Evolutionary conservation across 345 rosid species (phyloP), one percentile per base, ranked within the genome.

Genomic region (Salix arbutifolia): DNA sequence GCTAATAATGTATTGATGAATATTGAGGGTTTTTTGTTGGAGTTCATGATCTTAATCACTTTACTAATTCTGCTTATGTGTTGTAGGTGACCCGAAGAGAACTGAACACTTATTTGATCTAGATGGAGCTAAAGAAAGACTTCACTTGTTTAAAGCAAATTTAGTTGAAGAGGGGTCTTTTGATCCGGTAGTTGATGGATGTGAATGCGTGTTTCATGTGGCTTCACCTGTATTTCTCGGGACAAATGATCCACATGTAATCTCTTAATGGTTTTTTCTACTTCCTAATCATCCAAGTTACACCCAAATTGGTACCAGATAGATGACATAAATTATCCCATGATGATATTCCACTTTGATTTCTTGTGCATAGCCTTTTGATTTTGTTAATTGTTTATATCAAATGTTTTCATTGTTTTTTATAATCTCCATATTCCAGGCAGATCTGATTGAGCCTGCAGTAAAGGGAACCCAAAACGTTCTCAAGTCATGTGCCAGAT

Each of bases 401-500:
- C 17, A 12, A 33, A 31, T 66, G 6, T 33, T 66, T 66, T 18
- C 35, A 0, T 5, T 13, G 56, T 16, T 46, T 67, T 35, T 6
- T 18, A 14, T 70, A 26, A 12, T 71, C 4, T 7, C 4, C 17
- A 37, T 66, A 21, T 56, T 50, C 12, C 68, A 76, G 79, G 69
- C 33, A 21, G 38, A 76, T 12, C 6, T 68, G 6, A 56, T 76
- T 2, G 74, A 76, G 17, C 79, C 79, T 69, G 79, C 79, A 12
- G 26, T 76, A 21, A 69, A 69, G 16, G 79, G 79, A 40, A 76
- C 79, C 6, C 48, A 69, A 5, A 76, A 76, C 40, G 79, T 76
- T 40, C 79, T 76, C 61, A 76, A 5, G 52, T 68, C 73, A 23
- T 76, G 79, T 42, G 10, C 67, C 0, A 76, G 58, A 69, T 56